These are phyloP conservation scores for Colletotrichum cordylinicola DNA, from an alignment of 2,329 filamentous ascomycete genomes.

Conservation along the genomic window DNA sequence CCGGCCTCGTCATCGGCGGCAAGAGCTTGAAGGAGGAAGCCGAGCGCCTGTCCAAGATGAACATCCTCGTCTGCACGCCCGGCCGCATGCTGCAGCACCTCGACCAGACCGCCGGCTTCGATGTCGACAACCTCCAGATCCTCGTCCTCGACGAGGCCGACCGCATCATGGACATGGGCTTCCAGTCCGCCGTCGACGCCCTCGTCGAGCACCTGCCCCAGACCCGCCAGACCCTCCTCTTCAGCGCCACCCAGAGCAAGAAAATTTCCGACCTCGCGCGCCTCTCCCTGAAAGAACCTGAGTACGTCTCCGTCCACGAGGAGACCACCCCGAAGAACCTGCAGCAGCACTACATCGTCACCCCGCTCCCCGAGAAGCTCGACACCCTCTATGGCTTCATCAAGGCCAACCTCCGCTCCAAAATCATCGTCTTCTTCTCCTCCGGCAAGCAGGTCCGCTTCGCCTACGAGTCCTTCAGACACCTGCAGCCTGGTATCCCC, in stretches of 20 bases:
- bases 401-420: slow-evolving; percentile 86
- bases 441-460: slow-evolving; percentile 97
- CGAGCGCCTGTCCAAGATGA: slow-evolving; percentile 87
- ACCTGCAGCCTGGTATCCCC: slow-evolving; percentile 92
- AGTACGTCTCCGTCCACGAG: slow-evolving; percentile 95
- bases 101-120: slow-evolving; percentile 89
- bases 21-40: slow-evolving; percentile 89
- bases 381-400: slow-evolving; percentile 94
- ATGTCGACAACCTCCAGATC: slow-evolving; percentile 89
- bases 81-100: slow-evolving; percentile 95
- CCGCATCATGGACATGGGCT: slow-evolving; percentile 97
- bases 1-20: slow-evolving; percentile 91
- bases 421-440: slow-evolving; percentile 94
- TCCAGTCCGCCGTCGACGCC: slow-evolving; percentile 88
- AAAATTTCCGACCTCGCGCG: slow-evolving; percentile 91
- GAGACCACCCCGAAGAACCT: slow-evolving; percentile 83
- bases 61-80: slow-evolving; percentile 94
- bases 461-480: slow-evolving; percentile 90
- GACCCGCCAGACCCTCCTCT: slow-evolving; percentile 87
- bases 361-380: slow-evolving; percentile 85
- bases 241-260: slow-evolving; percentile 95
- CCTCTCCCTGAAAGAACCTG: slow-evolving; percentile 85
- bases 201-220: slow-evolving; percentile 90
- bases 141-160: slow-evolving; percentile 96
- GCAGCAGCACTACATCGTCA: slow-evolving; percentile 90